Evolutionary conservation across 177 flowering plant genomes (phyloP).

Genomic region (Tripterygium wilfordii): DNA sequence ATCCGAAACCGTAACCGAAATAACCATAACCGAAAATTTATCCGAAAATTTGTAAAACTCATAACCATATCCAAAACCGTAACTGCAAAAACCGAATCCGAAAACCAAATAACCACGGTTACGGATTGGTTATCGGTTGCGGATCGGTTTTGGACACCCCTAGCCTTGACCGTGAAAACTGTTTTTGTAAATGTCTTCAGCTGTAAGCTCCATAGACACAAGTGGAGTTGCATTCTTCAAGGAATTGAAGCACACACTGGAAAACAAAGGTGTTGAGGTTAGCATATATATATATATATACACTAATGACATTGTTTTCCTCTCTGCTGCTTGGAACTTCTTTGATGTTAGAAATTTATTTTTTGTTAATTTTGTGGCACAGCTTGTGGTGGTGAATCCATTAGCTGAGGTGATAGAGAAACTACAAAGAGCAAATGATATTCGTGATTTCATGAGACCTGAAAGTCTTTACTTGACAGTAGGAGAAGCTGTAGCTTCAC

Average conservation of each 20-base stretch:
- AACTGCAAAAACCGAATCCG: no score
- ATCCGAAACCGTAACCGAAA: no score
- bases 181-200: constrained; percentile 20
- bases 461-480: constrained; percentile 64
- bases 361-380: constrained; percentile 2
- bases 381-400: constrained; percentile 87
- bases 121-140: neutral
- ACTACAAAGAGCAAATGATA: constrained; percentile 45
- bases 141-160: no score
- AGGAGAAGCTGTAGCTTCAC: constrained; percentile 70
- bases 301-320: neutral
- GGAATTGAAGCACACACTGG: constrained; percentile 52
- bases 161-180: no score
- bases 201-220: constrained; percentile 74
- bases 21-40: no score
- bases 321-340: neutral
- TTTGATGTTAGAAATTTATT: neutral
- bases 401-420: constrained; percentile 78
- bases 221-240: constrained; percentile 60
- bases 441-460: constrained; percentile 28
- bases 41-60: no score
- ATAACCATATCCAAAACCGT: no score
- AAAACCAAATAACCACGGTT: no score
- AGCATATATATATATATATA: constrained; percentile 6
- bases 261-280: constrained; percentile 56